These are phyloP conservation scores for Salix arbutifolia DNA, from an alignment of 345 rosid genomes.

Conservation along the genomic window DNA sequence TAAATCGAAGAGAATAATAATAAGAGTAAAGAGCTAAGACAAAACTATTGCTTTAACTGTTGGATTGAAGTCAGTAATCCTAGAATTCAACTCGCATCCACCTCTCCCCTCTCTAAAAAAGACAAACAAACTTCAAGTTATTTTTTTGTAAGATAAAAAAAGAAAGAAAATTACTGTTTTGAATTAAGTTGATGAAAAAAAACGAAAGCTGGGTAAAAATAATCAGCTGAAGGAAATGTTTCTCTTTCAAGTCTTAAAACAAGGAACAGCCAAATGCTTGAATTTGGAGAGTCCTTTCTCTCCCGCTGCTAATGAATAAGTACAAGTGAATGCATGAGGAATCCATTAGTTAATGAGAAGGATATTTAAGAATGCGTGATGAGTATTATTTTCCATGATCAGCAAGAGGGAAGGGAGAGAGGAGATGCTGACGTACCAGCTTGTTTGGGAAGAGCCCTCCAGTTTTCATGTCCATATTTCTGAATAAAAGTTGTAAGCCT, in stretches of 20 bases:
- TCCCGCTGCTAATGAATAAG: not conserved
- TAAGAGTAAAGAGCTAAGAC: not conserved
- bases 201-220: not conserved
- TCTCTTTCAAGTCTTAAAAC: not conserved
- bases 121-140: too few species aligned
- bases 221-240: not conserved
- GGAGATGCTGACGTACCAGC: slow-evolving; percentile 55
- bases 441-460: slow-evolving; percentile 90
- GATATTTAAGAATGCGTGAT: not conserved
- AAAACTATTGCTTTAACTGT: not conserved
- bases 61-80: not conserved
- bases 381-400: not conserved
- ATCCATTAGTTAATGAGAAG: not conserved
- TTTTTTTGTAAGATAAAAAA: too few species aligned
- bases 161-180: not conserved
- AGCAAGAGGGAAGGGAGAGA: not conserved
- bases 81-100: not conserved
- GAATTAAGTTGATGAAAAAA: not conserved
- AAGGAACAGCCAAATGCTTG: not conserved
- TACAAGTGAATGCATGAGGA: not conserved
- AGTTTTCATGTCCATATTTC: slow-evolving; percentile 79
- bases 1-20: not conserved
- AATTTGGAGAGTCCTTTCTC: not conserved
- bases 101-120: not conserved
- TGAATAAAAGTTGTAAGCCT: slow-evolving; percentile 74